A percentile compares a stretch with the other conserved stretches of the same genome.
Evolutionary conservation across 768 basidiomycete species (phyloP).

Genomic region (Heimioporus sp.): DNA sequence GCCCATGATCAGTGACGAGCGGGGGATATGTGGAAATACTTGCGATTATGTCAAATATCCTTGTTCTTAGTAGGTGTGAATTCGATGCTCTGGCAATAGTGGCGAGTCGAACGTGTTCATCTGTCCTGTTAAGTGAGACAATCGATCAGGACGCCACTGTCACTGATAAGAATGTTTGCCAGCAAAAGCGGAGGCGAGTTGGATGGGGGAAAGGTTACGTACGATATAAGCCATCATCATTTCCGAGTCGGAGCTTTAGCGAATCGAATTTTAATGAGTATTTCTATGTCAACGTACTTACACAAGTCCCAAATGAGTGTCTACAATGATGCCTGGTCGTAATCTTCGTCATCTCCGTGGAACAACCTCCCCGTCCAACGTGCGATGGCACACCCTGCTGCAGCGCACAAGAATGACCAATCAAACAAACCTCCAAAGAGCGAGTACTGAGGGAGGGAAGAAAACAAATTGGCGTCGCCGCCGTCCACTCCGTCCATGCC

Average conservation of each 20-base stretch:
- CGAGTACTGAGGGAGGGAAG: constrained; percentile 70
- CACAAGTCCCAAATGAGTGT: background rate
- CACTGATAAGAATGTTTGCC: too few relatives aligned
- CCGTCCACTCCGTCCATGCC: constrained; percentile 6
- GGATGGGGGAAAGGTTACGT: background rate
- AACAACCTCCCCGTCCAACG: constrained; percentile 51
- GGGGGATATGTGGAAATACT: too few relatives aligned
- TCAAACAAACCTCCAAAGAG: constrained; percentile 76
- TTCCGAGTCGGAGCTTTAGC: background rate
- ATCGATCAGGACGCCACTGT: too few relatives aligned
- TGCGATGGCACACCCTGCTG: constrained; percentile 42
- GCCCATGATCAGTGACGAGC: too few relatives aligned
- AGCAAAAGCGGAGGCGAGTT: too few relatives aligned
- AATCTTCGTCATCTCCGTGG: constrained; percentile 15
- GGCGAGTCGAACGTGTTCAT: too few relatives aligned
- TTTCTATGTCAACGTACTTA: constrained; percentile 4
- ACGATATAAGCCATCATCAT: background rate
- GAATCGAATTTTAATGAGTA: background rate
- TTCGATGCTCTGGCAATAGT: too few relatives aligned
- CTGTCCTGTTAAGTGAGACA: too few relatives aligned
- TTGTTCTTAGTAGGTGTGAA: too few relatives aligned
- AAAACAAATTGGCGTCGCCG: constrained; percentile 52
- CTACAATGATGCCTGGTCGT: background rate
- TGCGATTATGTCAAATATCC: too few relatives aligned
- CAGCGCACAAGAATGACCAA: constrained; percentile 65